Evolutionary conservation across 805 yeast genomes (phyloP).

Genomic region (Nakazawaea ambrosiae): DNA sequence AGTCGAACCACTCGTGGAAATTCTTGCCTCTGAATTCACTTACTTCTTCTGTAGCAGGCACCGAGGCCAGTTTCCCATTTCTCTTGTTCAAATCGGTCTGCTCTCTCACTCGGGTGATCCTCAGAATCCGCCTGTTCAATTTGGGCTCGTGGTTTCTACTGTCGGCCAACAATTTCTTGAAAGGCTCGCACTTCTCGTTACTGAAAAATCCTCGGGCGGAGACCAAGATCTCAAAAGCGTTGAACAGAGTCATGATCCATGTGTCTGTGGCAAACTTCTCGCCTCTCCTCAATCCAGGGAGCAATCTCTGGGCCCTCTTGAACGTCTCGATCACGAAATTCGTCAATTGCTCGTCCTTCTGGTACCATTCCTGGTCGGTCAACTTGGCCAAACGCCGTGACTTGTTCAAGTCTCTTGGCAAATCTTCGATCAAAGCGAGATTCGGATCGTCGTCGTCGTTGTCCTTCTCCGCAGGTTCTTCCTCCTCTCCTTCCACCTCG

Average conservation of each 20-base stretch:
- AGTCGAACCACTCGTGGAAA: constrained; percentile 78
- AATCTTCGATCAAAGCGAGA: constrained; percentile 10
- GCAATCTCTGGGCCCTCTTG: constrained; percentile 42
- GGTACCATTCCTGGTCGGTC: constrained; percentile 20
- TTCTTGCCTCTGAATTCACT: constrained; percentile 66
- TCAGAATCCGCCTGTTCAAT: constrained; percentile 65
- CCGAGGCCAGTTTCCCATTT: constrained; percentile 28
- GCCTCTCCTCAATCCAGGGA: constrained; percentile 37
- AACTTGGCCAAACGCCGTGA: constrained; percentile 5
- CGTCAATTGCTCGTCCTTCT: constrained; percentile 24
- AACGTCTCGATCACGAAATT: constrained; percentile 37
- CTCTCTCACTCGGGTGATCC: constrained; percentile 60
- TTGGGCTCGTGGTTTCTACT: constrained; percentile 55
- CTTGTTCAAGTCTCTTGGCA: background rate
- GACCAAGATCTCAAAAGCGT: constrained; percentile 75
- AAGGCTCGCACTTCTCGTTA: constrained; percentile 61
- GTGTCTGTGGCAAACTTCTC: constrained; percentile 59
- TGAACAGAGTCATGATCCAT: constrained; percentile 83
- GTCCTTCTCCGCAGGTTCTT: constrained; percentile 12
- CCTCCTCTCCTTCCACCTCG: constrained; percentile 14
- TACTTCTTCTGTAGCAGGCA: constrained; percentile 15
- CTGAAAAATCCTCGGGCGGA: constrained; percentile 75
- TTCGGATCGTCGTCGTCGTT: constrained; percentile 12
- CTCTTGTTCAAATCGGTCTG: constrained; percentile 33
- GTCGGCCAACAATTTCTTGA: constrained; percentile 60